These are phyloP conservation scores for Colletotrichum sp. DNA, from an alignment of 2,329 filamentous ascomycete genomes.

Conservation along the genomic window DNA sequence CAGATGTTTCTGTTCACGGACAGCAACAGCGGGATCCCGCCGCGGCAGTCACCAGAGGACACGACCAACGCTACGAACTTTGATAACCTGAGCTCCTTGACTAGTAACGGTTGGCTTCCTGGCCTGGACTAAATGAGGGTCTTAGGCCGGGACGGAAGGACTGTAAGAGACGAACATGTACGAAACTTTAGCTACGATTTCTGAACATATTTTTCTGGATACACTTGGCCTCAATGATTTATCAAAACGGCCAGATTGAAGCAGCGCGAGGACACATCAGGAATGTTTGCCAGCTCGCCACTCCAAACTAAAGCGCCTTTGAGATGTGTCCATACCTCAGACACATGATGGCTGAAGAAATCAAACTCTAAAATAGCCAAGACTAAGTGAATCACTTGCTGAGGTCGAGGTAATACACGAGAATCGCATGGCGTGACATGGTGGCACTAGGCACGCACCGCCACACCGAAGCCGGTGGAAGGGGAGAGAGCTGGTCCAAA, in stretches of 20 bases:
- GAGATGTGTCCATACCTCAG: neutral
- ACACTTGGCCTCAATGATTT: neutral
- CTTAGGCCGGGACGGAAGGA: neutral
- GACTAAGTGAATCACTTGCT: neutral
- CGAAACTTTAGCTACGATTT: neutral
- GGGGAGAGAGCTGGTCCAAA: neutral
- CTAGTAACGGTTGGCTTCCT: slow-evolving; percentile 37
- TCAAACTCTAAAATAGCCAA: neutral
- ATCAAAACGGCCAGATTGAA: neutral
- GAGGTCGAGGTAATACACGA: neutral
- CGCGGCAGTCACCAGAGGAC: slow-evolving; percentile 7
- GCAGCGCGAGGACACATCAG: neutral
- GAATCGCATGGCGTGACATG: neutral
- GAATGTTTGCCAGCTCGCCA: neutral
- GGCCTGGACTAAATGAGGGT: slow-evolving; percentile 34
- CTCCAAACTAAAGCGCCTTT: neutral
- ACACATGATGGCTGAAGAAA: neutral
- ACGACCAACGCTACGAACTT: slow-evolving; percentile 23
- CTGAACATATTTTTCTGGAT: neutral
- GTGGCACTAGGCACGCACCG: neutral
- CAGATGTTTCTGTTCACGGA: slow-evolving; percentile 22
- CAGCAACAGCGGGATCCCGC: neutral
- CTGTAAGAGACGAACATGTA: neutral
- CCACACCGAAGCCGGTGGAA: slow-evolving; percentile 20
- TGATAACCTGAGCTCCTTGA: slow-evolving; percentile 37